Base-by-base conservation (phyloP, 148 eudicot genomes). In the Arctostaphylos glauca region DNA sequence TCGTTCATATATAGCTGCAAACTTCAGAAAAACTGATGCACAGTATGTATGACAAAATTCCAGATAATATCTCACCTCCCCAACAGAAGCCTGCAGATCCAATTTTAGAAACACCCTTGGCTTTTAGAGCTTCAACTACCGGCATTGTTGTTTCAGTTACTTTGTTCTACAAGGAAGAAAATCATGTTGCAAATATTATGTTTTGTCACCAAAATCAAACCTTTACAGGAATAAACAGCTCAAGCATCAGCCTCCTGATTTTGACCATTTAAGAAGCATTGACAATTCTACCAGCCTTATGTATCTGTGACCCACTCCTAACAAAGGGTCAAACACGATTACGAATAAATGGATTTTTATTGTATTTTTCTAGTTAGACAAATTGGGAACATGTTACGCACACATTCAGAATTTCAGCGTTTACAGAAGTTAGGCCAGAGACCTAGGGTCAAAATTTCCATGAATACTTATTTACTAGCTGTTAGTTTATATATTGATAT, bases 41-140 rank as follows among this genome's bases (percentile, higher is more conserved):
- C 38, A 31, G 38, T 76, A 56, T 62, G 55, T 9, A 31, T 31
- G 38, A 31, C 38, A 68, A 75, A 72, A 5, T 5, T 18, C 23
- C 3, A 77, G 73, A 67, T 74, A 49, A 23, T 13, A 55, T 23
- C 86, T 90, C 49, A 94, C 98, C 98, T 81, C 98, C 98, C 98
- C 98, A 94, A 62, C 95, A 94, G 50, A 86, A 89, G 58, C 98
- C 96, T 78, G 90, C 96, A 80, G 91, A 93, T 87, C 96, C 98
- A 62, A 94, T 75, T 62, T 85, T 90, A 1, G 88, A 75, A 76
- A 90, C 86, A 74, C 92, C 96, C 86, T 88, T 91, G 44, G 81
- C 80, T 81, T 89, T 92, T 56, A 94, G 70, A 82, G 90, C 89
- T 79, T 90, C 90, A 62, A 94, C 76, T 10, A 94, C 81, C 46